Base-by-base conservation (phyloP, 495 filamentous ascomycete genomes). In the Penicillium fimorum region DNA sequence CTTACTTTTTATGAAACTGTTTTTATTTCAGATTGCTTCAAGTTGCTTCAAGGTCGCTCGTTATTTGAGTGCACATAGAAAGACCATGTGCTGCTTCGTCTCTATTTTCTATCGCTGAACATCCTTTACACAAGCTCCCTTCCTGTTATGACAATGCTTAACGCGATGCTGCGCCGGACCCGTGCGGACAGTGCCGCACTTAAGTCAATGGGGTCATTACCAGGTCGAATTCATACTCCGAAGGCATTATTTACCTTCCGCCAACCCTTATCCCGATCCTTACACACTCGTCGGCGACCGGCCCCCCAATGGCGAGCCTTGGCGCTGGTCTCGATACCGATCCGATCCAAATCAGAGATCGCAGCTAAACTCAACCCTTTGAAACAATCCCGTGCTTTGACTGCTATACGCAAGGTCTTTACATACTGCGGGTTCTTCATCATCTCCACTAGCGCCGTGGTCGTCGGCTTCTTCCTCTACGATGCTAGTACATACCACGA, bases 401-500 rank as follows among this genome's bases (percentile, higher is more conserved):
- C 50, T 25, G 56, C 55, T 58, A 17, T 76, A 11, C 77, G 79
- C 52, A 79, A 80, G 55, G 66, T 70, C 1, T 80, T 85, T 53
- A 74, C 80, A 24, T 82, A 77, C 60, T 74, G 79, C 18, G 88
- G 88, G 17, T 76, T 86, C 53, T 78, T 88, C 55, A 76, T 84
- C 29, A 49, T 85, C 29, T 72, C 80, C 40, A 67, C 73, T 46
- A 77, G 82, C 35, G 74, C 70, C 11, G 58, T 82, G 3, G 79
- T 97, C 3, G 65, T 90, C 27, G 89, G 80, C 12, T 96, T 99
- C 79, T 97, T 99, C 75, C 62, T 94, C 62, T 99, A 96, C 72
- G 95, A 99, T 79, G 86, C 91, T 15, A 88, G 84, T 45, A 97
- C 95, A 11, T 97, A 97, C 71, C 84, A 84, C 43, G 85, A 89